Base-by-base conservation (phyloP, 2,329 filamentous ascomycete species). In the Mollisia scopiformis region DNA sequence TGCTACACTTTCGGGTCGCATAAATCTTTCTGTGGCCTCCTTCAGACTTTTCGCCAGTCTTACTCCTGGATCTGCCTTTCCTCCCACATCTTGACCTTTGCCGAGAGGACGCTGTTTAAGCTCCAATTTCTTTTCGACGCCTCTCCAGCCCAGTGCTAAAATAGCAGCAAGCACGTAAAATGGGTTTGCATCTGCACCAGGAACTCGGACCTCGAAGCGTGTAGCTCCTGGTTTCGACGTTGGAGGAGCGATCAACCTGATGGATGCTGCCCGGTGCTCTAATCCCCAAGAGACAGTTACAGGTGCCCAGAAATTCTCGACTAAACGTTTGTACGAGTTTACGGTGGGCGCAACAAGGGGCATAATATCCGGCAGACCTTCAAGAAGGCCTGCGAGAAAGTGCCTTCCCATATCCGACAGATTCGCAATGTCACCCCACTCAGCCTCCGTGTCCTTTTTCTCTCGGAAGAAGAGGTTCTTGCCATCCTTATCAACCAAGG, bases 221-320 rank as follows among this genome's bases (percentile, higher is more conserved):
- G 94, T 98, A 6, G 93, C 91, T 65, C 91, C 92, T 0, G 92
- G 82, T 66, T 92, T 94, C 33, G 90, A 85, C 0, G 91, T 95
- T 0, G 95, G 94, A 13, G 94, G 94, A 0, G 92, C 87, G 67
- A 99, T 97, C 33, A 99, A 78, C 19, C 95, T 86, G 66, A 99
- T 90, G 0, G 91, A 96, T 0, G 95, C 94, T 5, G 93, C 93
- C 63, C 95, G 91, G 75, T 99, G 94, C 77, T 98, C 95, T 5
- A 97, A 79, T 0, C 95, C 95, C 95, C 95, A 99, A 0, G 92
- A 97, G 0, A 98, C 95, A 0, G 94, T 97, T 6, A 99, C 95
- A 0, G 95, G 95, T 0, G 95, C 95, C 95, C 95, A 99, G 78
- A 97, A 98, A 78, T 98, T 98, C 80, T 99, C 95, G 2, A 99